Evolutionary conservation across 1,284 basidiomycete species (phyloP).

Genomic region (Jaminaea rosea): DNA sequence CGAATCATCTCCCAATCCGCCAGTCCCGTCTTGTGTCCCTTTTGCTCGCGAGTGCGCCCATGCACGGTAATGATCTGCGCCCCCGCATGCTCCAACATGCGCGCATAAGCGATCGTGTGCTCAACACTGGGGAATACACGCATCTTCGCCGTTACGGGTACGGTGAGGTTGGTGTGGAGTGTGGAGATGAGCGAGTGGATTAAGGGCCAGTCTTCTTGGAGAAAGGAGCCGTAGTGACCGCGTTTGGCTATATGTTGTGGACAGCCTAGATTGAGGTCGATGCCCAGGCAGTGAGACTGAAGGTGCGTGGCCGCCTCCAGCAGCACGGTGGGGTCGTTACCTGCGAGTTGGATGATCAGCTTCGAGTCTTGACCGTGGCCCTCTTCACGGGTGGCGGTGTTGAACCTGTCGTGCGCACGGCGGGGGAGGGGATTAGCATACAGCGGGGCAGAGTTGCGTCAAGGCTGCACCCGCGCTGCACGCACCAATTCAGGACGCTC

Average conservation of each 20-base stretch:
- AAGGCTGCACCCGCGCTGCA: not conserved
- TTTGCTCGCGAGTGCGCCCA: conserved; percentile 79
- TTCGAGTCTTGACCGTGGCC: not conserved
- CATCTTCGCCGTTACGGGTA: conserved; percentile 94
- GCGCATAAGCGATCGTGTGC: conserved; percentile 83
- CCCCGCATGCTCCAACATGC: conserved; percentile 87
- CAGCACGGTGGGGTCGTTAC: conserved; percentile 72
- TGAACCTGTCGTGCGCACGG: too few species aligned
- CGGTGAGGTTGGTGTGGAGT: conserved; percentile 63
- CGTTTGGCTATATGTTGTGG: conserved; percentile 87
- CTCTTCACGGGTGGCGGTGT: not conserved
- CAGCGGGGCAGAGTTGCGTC: not conserved
- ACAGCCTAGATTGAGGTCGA: conserved; percentile 84
- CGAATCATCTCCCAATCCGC: conserved; percentile 75
- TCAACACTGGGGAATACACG: conserved; percentile 76
- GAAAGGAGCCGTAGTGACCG: conserved; percentile 78
- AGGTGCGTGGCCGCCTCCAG: conserved; percentile 33
- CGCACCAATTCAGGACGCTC: not conserved
- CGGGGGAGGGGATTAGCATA: too few species aligned
- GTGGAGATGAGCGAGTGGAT: conserved; percentile 40
- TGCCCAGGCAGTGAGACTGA: conserved; percentile 57
- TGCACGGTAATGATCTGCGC: conserved; percentile 93
- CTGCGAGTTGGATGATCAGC: conserved; percentile 60
- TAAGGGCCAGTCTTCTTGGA: conserved; percentile 90
- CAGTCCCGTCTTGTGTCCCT: conserved; percentile 66